These are phyloP conservation scores for Annona cherimola DNA, from an alignment of 164 flowering plant species.

Conservation along the genomic window DNA sequence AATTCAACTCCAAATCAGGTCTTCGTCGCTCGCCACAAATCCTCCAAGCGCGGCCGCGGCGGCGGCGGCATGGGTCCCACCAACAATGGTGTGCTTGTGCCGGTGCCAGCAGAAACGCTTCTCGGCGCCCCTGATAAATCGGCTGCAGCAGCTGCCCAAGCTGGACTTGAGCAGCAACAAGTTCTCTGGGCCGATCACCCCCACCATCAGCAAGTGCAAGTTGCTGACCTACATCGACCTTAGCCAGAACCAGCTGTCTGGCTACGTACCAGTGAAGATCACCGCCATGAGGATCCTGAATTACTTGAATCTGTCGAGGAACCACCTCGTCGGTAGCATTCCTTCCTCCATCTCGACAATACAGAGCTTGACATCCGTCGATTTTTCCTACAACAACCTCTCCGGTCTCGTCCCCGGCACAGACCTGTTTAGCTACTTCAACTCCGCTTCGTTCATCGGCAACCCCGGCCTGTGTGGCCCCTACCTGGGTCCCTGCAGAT, in stretches of 20 bases:
- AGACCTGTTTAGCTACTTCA: slow-evolving; percentile 96
- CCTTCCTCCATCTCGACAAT: slow-evolving; percentile 65
- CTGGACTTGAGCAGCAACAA: slow-evolving; percentile 75
- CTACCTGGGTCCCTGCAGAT: too few species aligned
- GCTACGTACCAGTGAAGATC: slow-evolving; percentile 72
- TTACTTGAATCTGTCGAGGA: slow-evolving; percentile 79
- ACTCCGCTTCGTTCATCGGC: slow-evolving; percentile 77
- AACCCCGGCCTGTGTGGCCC: slow-evolving; percentile 95
- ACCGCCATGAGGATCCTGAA: slow-evolving; percentile 77
- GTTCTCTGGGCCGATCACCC: slow-evolving; percentile 62
- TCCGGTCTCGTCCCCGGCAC: slow-evolving; percentile 87
- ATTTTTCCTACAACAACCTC: slow-evolving; percentile 87
- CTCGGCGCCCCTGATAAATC: slow-evolving; percentile 25
- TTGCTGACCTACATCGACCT: slow-evolving; percentile 77
- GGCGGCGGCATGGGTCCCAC: slow-evolving; percentile 15
- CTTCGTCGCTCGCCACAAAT: slow-evolving; percentile 37
- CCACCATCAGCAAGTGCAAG: slow-evolving; percentile 80
- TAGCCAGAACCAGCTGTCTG: slow-evolving; percentile 71
- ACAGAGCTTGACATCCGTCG: slow-evolving; percentile 93
- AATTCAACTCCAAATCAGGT: slow-evolving; percentile 29
- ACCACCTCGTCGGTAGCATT: slow-evolving; percentile 69
- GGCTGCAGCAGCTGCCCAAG: slow-evolving; percentile 82
- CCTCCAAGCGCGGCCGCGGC: slow-evolving; percentile 41
- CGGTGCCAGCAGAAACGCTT: slow-evolving; percentile 14
- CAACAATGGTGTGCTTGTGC: slow-evolving; percentile 26